phyloP scores from a whole-genome alignment of 768 basidiomycete genomes.

The Trametes villosa region DNA sequence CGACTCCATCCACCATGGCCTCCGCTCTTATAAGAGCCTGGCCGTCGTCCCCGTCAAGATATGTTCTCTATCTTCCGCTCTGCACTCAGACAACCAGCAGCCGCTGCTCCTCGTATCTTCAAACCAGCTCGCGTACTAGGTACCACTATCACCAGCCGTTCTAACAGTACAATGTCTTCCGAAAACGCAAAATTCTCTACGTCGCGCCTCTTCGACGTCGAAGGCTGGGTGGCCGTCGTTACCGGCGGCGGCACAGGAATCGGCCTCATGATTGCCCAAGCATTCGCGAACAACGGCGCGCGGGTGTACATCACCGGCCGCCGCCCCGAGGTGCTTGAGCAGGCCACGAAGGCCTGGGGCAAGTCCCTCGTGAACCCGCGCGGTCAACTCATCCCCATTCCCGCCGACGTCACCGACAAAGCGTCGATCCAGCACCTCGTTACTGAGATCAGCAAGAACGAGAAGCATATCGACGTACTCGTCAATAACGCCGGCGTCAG shows the following conservation, averaged over 20 bases:
- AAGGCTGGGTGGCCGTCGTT: slow-evolving; percentile 35
- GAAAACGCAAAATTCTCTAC: slow-evolving; percentile 27
- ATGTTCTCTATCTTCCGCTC: slow-evolving; percentile 17
- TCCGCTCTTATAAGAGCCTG: neutral
- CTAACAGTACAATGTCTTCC: slow-evolving; percentile 10
- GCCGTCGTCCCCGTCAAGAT: neutral
- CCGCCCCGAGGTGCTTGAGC: slow-evolving; percentile 38
- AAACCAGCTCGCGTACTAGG: neutral
- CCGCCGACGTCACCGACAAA: slow-evolving; percentile 35
- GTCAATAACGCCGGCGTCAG: slow-evolving; percentile 40
- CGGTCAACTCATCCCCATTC: slow-evolving; percentile 36
- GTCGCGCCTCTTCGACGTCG: slow-evolving; percentile 35
- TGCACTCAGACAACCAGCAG: slow-evolving; percentile 2
- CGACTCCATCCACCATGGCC: neutral
- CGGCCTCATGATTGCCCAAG: slow-evolving; percentile 48
- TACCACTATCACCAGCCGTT: neutral
- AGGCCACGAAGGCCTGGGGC: slow-evolving; percentile 33
- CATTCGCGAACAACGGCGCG: slow-evolving; percentile 47
- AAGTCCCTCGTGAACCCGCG: slow-evolving; percentile 31
- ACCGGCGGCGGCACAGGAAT: slow-evolving; percentile 43
- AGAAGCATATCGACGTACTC: slow-evolving; percentile 38
- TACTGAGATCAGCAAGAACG: slow-evolving; percentile 29
- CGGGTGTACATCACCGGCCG: slow-evolving; percentile 46
- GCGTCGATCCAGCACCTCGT: slow-evolving; percentile 33
- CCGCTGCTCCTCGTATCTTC: neutral